Percentiles rank a stretch among this genome's conserved stretches.
phyloP scores from a whole-genome alignment of 805 yeast genomes.

The Schwanniomyces sp. region DNA sequence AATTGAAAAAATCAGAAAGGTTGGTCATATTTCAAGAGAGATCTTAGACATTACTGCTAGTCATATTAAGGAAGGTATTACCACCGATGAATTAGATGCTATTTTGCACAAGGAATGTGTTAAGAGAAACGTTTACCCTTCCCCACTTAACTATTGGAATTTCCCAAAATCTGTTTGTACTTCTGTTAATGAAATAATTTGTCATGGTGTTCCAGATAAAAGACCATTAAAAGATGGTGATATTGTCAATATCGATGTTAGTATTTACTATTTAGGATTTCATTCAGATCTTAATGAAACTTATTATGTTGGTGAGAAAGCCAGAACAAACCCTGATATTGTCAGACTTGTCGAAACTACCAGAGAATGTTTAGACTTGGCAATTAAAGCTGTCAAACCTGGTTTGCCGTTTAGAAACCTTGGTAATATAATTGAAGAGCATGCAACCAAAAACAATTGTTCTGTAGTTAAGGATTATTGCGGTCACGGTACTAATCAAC shows the following conservation, averaged over 20 bases:
- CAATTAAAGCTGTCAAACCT: slow-evolving; percentile 85
- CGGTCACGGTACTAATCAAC: slow-evolving; percentile 88
- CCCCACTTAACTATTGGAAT: slow-evolving; percentile 91
- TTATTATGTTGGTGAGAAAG: slow-evolving; percentile 91
- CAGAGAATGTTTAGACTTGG: slow-evolving; percentile 81
- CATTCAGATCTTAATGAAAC: slow-evolving; percentile 97
- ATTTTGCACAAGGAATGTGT: slow-evolving; percentile 86
- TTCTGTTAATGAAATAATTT: slow-evolving; percentile 90
- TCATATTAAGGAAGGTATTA: slow-evolving; percentile 79
- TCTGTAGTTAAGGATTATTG: slow-evolving; percentile 88
- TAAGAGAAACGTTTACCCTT: slow-evolving; percentile 88
- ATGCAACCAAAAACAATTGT: slow-evolving; percentile 73
- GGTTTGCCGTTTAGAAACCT: slow-evolving; percentile 84
- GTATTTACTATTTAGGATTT: slow-evolving; percentile 81
- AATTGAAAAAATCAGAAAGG: slow-evolving; percentile 71
- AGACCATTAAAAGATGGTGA: slow-evolving; percentile 89
- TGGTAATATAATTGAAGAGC: slow-evolving; percentile 85
- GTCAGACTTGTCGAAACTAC: slow-evolving; percentile 86
- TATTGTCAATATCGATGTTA: slow-evolving; percentile 86
- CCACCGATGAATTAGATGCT: slow-evolving; percentile 89
- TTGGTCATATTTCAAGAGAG: slow-evolving; percentile 76
- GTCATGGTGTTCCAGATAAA: slow-evolving; percentile 97
- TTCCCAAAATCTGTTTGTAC: slow-evolving; percentile 93
- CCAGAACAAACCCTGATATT: slow-evolving; percentile 70
- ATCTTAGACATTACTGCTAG: slow-evolving; percentile 88